phyloP scores from a whole-genome alignment of 73 alveolate species.

The Blepharisma stoltei region DNA sequence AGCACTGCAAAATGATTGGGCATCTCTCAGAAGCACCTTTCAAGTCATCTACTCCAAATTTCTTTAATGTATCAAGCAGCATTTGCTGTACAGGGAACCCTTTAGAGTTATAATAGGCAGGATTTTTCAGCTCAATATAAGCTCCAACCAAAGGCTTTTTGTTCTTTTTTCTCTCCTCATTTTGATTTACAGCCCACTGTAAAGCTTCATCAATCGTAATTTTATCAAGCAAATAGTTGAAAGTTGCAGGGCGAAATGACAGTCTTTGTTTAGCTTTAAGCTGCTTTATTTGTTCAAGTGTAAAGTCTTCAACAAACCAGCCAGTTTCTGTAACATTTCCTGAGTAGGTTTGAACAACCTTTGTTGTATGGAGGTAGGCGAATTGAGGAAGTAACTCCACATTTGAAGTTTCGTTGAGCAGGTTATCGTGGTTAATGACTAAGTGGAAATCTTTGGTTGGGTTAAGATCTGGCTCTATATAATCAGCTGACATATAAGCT shows the following conservation, averaged over 20 bases:
- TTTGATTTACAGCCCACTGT: conserved; percentile 19
- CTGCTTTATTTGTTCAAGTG: conserved; percentile 40
- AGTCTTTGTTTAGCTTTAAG: conserved; percentile 34
- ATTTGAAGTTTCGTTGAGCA: conserved; percentile 40
- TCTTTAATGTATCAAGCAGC: conserved; percentile 26
- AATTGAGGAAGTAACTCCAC: conserved; percentile 27
- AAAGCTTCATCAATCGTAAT: conserved; percentile 33
- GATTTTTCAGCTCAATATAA: conserved; percentile 37
- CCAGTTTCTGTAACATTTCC: conserved; percentile 18
- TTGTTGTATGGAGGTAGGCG: conserved; percentile 27
- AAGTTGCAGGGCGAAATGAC: background rate
- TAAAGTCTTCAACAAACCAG: conserved; percentile 45
- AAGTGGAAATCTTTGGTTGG: conserved; percentile 50
- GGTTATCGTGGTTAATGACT: conserved; percentile 50
- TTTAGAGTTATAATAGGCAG: conserved; percentile 22
- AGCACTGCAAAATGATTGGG: conserved; percentile 51
- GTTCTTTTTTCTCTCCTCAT: background rate
- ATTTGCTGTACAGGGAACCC: conserved; percentile 32
- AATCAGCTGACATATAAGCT: conserved; percentile 48
- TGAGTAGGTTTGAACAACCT: conserved; percentile 3
- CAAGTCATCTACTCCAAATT: conserved; percentile 20
- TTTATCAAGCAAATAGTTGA: conserved; percentile 5
- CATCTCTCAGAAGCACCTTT: conserved; percentile 30
- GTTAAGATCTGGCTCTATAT: conserved; percentile 52
- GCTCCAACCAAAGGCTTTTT: conserved; percentile 33